phyloP scores from a whole-genome alignment of 2,329 filamentous ascomycete species.

The Phialophora verrucosa region DNA sequence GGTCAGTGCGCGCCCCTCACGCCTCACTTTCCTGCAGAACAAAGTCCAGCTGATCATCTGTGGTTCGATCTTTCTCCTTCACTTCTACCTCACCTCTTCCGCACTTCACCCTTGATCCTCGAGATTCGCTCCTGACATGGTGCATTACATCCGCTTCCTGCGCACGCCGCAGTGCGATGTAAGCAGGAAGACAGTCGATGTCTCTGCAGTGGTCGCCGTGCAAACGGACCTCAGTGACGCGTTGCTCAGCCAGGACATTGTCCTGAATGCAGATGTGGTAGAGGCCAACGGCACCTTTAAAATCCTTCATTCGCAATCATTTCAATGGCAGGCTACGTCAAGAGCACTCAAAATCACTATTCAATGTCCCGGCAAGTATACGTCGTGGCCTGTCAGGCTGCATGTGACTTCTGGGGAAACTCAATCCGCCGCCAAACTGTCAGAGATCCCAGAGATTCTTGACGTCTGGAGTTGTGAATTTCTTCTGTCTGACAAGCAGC shows the following conservation, averaged over 20 bases:
- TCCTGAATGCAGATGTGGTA: constrained; percentile 42
- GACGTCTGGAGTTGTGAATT: constrained; percentile 61
- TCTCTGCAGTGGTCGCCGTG: constrained; percentile 65
- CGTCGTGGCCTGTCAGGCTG: constrained; percentile 33
- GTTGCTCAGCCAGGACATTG: constrained; percentile 60
- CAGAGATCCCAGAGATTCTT: constrained; percentile 54
- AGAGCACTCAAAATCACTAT: constrained; percentile 53
- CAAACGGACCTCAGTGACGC: constrained; percentile 72
- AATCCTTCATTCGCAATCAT: constrained; percentile 49
- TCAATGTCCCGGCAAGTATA: constrained; percentile 40
- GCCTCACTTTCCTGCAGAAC: constrained; percentile 20
- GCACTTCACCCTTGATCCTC: constrained; percentile 10
- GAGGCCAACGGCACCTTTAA: constrained; percentile 40
- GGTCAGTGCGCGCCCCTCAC: neutral
- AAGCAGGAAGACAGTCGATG: constrained; percentile 49
- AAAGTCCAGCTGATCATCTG: constrained; percentile 19
- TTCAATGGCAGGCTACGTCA: constrained; percentile 54
- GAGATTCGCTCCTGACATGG: constrained; percentile 49
- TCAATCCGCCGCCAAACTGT: constrained; percentile 7
- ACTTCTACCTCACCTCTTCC: constrained; percentile 7
- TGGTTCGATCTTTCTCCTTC: neutral
- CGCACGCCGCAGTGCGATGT: constrained; percentile 62
- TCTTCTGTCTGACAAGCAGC: constrained; percentile 48
- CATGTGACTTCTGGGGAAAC: constrained; percentile 37
- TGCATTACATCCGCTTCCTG: constrained; percentile 70